These are phyloP conservation scores for Magnolia officinalis DNA, from an alignment of 164 flowering plant species.

Conservation along the genomic window DNA sequence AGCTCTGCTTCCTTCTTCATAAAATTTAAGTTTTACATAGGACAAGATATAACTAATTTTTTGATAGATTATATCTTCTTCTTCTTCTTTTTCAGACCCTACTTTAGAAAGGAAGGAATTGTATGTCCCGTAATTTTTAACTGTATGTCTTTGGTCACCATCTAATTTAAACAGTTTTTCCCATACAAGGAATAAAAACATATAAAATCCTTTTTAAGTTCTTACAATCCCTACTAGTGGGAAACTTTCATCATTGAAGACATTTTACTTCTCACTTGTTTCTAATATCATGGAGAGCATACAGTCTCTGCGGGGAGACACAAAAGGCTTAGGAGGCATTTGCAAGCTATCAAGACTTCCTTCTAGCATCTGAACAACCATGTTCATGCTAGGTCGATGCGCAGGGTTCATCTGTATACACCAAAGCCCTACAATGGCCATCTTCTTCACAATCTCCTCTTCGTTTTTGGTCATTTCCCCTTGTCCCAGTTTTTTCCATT, in stretches of 20 bases:
- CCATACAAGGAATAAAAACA: too few species aligned
- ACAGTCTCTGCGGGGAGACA: background rate
- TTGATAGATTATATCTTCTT: too few species aligned
- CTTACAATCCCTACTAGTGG: background rate
- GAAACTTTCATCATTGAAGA: background rate
- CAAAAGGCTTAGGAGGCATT: constrained; percentile 10
- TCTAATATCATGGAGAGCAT: background rate
- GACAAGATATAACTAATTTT: too few species aligned
- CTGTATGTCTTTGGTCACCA: too few species aligned
- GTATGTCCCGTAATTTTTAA: too few species aligned
- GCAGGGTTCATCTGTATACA: constrained; percentile 10
- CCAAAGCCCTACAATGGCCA: constrained; percentile 5
- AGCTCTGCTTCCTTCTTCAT: too few species aligned
- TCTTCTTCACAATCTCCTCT: constrained; percentile 1
- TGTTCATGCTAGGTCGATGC: constrained; percentile 13
- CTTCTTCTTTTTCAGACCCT: too few species aligned
- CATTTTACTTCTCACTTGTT: background rate
- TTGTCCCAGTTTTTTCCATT: background rate
- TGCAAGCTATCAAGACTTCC: constrained; percentile 1
- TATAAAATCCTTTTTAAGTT: too few species aligned
- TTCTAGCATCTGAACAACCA: constrained; percentile 13
- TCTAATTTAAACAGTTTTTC: too few species aligned
- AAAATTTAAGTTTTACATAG: too few species aligned
- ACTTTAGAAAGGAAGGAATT: too few species aligned
- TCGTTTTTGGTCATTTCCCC: background rate